phyloP scores from a whole-genome alignment of 2,329 filamentous ascomycete genomes.

The Cladosporium sp. region DNA sequence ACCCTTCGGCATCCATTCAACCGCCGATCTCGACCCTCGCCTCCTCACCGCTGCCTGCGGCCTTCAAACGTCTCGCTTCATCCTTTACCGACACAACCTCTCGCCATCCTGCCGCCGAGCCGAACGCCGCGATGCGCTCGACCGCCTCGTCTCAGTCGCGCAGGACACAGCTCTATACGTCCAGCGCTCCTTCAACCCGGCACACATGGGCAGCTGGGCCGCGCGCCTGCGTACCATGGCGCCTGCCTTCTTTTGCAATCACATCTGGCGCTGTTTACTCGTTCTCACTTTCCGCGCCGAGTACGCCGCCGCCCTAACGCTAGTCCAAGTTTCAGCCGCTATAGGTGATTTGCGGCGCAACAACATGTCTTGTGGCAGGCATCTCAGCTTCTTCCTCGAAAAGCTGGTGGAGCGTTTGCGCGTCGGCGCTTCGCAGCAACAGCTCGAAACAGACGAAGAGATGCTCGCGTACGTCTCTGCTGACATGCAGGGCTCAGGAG shows the following conservation, averaged over 20 bases:
- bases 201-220: slow-evolving; percentile 44
- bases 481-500: slow-evolving; percentile 75
- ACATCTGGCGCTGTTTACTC: slow-evolving; percentile 82
- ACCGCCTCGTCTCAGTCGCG: slow-evolving; percentile 69
- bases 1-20: slow-evolving; percentile 64
- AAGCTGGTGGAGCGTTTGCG: slow-evolving; percentile 56
- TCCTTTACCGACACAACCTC: slow-evolving; percentile 86
- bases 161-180: slow-evolving; percentile 76
- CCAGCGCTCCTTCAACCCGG: slow-evolving; percentile 50
- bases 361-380: slow-evolving; percentile 74
- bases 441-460: slow-evolving; percentile 71
- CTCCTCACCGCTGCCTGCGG: slow-evolving; percentile 71
- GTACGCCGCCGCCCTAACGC: slow-evolving; percentile 66
- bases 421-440: slow-evolving; percentile 35
- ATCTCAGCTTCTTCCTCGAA: slow-evolving; percentile 75
- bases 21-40: slow-evolving; percentile 66
- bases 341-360: slow-evolving; percentile 69
- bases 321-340: slow-evolving; percentile 65
- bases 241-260: slow-evolving; percentile 71
- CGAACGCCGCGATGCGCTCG: slow-evolving; percentile 66
- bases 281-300: slow-evolving; percentile 73
- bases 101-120: slow-evolving; percentile 64
- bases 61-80: slow-evolving; percentile 76
- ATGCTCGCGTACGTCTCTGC: slow-evolving; percentile 80
- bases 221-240: slow-evolving; percentile 61